These are phyloP conservation scores for Endothia cerciana DNA, from an alignment of 2,329 filamentous ascomycete genomes.

Conservation along the genomic window DNA sequence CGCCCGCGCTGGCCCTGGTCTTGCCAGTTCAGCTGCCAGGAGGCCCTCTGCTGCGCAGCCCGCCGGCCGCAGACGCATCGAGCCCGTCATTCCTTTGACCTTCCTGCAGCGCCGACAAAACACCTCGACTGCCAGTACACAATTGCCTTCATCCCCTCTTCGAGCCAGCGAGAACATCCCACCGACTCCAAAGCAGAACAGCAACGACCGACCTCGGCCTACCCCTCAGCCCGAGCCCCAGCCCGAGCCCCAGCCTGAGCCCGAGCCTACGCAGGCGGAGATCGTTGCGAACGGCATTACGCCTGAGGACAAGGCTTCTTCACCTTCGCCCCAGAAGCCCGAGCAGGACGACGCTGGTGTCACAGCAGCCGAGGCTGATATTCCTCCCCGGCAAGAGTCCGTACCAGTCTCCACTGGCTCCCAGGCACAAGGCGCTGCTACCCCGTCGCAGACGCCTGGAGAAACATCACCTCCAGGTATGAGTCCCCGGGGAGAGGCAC, in stretches of 20 bases:
- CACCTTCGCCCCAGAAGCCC: conserved; percentile 9
- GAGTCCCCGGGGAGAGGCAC: neutral
- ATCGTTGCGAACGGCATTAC: conserved; percentile 12
- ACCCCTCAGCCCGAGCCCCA: neutral
- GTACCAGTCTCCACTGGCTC: conserved; percentile 11
- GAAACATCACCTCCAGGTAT: conserved; percentile 27
- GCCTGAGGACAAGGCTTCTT: neutral
- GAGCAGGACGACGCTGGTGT: conserved; percentile 13
- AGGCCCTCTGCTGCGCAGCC: conserved; percentile 17
- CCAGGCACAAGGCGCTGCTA: conserved; percentile 17
- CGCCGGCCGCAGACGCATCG: conserved; percentile 22
- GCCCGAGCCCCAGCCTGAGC: neutral
- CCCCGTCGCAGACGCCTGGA: conserved; percentile 18
- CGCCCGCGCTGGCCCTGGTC: neutral
- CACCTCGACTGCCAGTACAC: conserved; percentile 17
- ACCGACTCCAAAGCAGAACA: conserved; percentile 11
- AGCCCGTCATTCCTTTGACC: conserved; percentile 27
- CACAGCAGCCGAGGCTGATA: conserved; percentile 5
- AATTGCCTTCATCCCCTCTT: conserved; percentile 23
- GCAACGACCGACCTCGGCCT: conserved; percentile 1
- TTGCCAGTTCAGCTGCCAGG: conserved; percentile 8
- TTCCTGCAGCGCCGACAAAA: conserved; percentile 26
- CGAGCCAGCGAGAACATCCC: conserved; percentile 25
- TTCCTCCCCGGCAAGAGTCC: conserved; percentile 5
- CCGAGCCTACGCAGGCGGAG: neutral